phyloP scores from a whole-genome alignment of 2,329 filamentous ascomycete species.

The Aspergillus sp. region DNA sequence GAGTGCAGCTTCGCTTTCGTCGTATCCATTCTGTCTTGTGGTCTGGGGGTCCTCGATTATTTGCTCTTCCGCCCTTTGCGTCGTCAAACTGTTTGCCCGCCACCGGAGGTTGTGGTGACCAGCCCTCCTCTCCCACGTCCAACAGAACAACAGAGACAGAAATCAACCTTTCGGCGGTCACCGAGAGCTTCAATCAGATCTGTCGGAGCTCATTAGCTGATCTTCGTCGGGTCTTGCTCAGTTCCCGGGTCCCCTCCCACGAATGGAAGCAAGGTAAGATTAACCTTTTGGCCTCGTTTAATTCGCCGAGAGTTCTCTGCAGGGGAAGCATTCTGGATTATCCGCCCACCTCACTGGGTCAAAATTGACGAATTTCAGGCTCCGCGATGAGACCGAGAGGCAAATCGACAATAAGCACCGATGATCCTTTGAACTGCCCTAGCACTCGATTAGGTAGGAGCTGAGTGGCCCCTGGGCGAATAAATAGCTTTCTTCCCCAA shows the following conservation, averaged over 20 bases:
- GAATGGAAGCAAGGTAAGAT: neutral
- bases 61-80: conserved; percentile 1
- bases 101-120: neutral
- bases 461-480: neutral
- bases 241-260: neutral
- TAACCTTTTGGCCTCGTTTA: conserved; percentile 6
- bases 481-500: neutral
- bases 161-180: neutral
- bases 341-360: conserved; percentile 1
- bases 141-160: too few species aligned
- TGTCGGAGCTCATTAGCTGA: neutral
- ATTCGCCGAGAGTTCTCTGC: conserved; percentile 12
- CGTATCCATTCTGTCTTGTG: neutral
- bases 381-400: neutral
- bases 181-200: neutral
- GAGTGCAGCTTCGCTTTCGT: neutral
- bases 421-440: neutral
- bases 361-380: conserved; percentile 1
- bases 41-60: neutral
- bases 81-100: neutral
- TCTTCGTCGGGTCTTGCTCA: too few species aligned
- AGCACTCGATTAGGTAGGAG: neutral
- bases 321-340: conserved; percentile 10
- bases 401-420: neutral
- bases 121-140: too few species aligned